A percentile compares a stretch with the other conserved stretches of the same genome.
Conservation (phyloP, 2,329 filamentous ascomycete species). For the Ophiostoma sp. region DNA sequence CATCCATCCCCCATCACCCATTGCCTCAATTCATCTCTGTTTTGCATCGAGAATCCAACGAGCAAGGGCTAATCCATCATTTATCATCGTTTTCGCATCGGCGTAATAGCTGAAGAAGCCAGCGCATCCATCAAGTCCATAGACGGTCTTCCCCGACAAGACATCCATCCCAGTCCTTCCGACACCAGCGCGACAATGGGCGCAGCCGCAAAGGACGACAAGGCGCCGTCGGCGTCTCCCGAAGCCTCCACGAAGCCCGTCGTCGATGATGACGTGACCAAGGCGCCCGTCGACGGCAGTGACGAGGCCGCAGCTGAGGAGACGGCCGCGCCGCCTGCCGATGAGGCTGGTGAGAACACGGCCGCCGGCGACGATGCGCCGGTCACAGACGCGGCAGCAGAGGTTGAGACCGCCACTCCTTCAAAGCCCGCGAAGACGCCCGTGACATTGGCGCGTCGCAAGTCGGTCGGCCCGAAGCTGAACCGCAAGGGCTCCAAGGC, state of each 20-base stretch:
- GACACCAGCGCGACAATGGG: slow-evolving; percentile 20
- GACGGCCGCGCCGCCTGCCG: slow-evolving; percentile 28
- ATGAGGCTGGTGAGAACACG: slow-evolving; percentile 28
- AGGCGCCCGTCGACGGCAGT: slow-evolving; percentile 41
- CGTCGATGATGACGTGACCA: slow-evolving; percentile 14
- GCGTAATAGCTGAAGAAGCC: not conserved
- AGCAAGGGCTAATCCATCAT: slow-evolving; percentile 12
- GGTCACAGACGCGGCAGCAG: not conserved
- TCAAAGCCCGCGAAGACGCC: slow-evolving; percentile 29
- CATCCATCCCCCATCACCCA: slow-evolving; percentile 6
- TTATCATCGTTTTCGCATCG: slow-evolving; percentile 7
- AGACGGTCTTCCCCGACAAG: not conserved
- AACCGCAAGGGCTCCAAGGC: slow-evolving; percentile 79
- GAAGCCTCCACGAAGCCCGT: slow-evolving; percentile 19
- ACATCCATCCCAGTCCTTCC: not conserved
- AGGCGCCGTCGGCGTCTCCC: slow-evolving; percentile 16
- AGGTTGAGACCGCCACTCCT: slow-evolving; percentile 31
- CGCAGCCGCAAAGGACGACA: slow-evolving; percentile 23
- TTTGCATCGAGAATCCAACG: slow-evolving; percentile 4
- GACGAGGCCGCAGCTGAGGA: slow-evolving; percentile 28
- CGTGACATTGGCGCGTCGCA: slow-evolving; percentile 56
- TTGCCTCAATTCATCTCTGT: not conserved
- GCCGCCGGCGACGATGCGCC: slow-evolving; percentile 28
- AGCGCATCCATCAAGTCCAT: slow-evolving; percentile 1
- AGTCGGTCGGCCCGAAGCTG: slow-evolving; percentile 73